Evolutionary conservation across 306 rosid species (phyloP), one percentile per base, ranked within the genome.

Genomic region (Carpinus fangiana): DNA sequence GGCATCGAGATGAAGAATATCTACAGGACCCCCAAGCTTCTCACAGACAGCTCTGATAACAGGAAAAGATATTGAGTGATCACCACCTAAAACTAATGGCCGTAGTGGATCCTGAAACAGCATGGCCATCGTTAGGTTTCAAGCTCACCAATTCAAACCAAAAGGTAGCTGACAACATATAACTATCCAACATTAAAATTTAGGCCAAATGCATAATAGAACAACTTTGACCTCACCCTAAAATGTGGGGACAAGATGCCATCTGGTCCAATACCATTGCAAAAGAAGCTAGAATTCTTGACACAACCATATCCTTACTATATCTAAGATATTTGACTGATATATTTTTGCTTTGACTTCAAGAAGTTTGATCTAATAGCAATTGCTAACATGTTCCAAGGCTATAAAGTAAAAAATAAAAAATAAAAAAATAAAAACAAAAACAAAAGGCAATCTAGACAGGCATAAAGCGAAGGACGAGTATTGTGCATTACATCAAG

Each of bases 1-100:
- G 0, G 99, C 99, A 83, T 95, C 99, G 53, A 95, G 86, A 85
- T 95, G 99, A 87, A 95, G 99, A 86, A 95, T 82, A 79, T 91
- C 99, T 67, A 93, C 76, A 12, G 88, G 98, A 75, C 97, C 98
- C 74, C 97, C 99, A 70, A 91, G 99, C 93, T 91, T 95, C 86
- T 95, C 97, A 28, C 90, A 90, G 61, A 95, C 93, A 28, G 97
- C 98, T 93, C 96, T 82, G 53, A 93, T 78, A 76, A 91, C 98
- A 47, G 98, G 99, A 82, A 50, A 95, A 16, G 99, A 95, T 80
- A 95, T 93, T 56, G 99, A 95, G 85, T 95, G 99, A 78, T 95
- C 98, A 34, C 99, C 99, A 71, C 99, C 99, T 62, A 95, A 87
- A 78, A 95, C 99, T 77, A 95, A 79, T 43, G 99, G 99, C 23